Evolutionary conservation across 179 eudicot species (phyloP), one percentile per base, ranked within the genome.

Genomic region (Sideroxylon spinosum): DNA sequence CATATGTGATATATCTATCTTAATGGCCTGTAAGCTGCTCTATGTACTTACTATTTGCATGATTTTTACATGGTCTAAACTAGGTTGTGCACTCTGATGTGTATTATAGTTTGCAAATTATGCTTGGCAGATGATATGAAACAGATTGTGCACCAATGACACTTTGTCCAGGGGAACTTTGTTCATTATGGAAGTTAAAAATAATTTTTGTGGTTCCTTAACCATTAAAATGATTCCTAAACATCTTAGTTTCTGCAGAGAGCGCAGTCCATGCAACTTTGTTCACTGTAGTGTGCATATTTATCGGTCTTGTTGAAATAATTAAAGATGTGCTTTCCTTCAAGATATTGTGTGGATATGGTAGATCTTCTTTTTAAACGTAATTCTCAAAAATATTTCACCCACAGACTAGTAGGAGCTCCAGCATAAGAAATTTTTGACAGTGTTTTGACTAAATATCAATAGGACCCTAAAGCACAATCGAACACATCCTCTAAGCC

Each of bases 211-310:
- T 56, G 66, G 49, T 37, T 73, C 44, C n/a, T 59, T 56, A 10
- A 72, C 44, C 22, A 53, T 73, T n/a, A 9, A 59, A n/a, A 50
- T 12, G n/a, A 37, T 11, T 73, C 65, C 1, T 32, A 56, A 9
- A 57, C n/a, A 2, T 19, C 26, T 29, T 73, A n/a, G 20, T n/a
- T 60, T 26, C 19, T 17, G 20, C 10, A n/a, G 50, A 16, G n/a
- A 29, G 64, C 32, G 49, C 25, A 74, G 28, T 59, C 13, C 76
- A 16, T 73, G 9, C 26, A 73, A 50, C 17, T 70, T 73, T 73
- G 26, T 37, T 71, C 44, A 37, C 44, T 37, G 44, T 37, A 37
- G 44, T 37, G 44, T 6, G 44, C 44, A 37, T 37, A 37, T 37
- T 37, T 37, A 37, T 1, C 44, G 44, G 5, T 37, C 44, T 37